Conservation (phyloP, 352 stramenopile species). For the Globisporangium camurandrum region DNA sequence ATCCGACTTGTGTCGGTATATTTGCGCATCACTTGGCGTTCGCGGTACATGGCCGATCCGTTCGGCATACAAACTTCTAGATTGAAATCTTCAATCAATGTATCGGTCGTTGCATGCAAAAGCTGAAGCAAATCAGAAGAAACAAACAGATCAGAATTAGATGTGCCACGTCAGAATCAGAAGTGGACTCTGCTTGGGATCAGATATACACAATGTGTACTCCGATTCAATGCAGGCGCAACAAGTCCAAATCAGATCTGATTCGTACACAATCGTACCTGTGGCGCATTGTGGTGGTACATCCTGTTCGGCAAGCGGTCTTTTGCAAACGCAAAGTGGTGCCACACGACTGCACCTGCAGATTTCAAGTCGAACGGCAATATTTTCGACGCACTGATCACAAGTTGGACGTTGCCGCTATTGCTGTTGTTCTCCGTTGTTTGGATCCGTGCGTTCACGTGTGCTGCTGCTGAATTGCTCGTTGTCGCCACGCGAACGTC, state of each 20-base stretch:
- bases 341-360: constrained; percentile 21
- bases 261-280: background rate
- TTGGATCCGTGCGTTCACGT: background rate
- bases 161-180: no score
- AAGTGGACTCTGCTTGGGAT: no score
- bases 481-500: constrained; percentile 9
- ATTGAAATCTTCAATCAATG: constrained; percentile 24
- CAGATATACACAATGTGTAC: no score
- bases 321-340: constrained; percentile 18
- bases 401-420: background rate
- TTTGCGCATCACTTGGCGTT: constrained; percentile 21
- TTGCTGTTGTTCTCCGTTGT: no score
- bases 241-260: background rate
- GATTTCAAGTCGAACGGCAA: constrained; percentile 22
- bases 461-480: no score
- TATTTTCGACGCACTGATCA: constrained; percentile 19
- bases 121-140: background rate
- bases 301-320: constrained; percentile 18
- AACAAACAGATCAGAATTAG: no score
- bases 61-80: constrained; percentile 21
- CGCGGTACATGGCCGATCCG: constrained; percentile 24
- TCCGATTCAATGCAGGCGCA: no score
- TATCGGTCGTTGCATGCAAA: constrained; percentile 25
- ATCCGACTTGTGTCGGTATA: constrained; percentile 26
- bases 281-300: constrained; percentile 21